Evolutionary conservation across 345 rosid species (phyloP).

Genomic region (Pistacia vera): DNA sequence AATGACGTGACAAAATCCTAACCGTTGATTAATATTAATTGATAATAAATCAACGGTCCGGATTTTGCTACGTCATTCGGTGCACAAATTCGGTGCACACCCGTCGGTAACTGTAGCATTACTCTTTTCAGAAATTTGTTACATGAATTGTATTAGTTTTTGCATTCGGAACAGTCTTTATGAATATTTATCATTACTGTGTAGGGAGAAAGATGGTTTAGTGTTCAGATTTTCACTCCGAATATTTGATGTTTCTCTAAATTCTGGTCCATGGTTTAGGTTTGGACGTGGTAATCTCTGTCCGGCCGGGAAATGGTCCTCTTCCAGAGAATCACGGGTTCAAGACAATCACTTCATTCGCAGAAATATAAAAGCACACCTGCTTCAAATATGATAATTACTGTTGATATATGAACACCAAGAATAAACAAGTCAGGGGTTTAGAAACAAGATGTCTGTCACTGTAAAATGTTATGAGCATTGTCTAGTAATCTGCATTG

Average conservation of each 20-base stretch:
- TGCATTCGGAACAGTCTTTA: too few species aligned
- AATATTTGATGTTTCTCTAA: not conserved
- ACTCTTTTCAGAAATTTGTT: not conserved
- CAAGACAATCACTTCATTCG: conserved; percentile 61
- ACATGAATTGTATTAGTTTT: not conserved
- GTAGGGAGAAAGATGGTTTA: not conserved
- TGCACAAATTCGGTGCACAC: too few species aligned
- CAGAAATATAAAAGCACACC: conserved; percentile 45
- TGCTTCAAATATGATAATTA: not conserved
- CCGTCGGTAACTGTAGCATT: too few species aligned
- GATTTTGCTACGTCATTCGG: too few species aligned
- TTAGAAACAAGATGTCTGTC: not conserved
- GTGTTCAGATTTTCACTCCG: not conserved
- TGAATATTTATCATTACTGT: too few species aligned
- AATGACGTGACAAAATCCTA: too few species aligned
- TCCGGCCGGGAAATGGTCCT: conserved; percentile 73
- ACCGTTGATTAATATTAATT: too few species aligned
- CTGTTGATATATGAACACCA: not conserved
- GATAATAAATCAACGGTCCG: too few species aligned
- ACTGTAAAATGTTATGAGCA: not conserved
- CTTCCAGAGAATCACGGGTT: conserved; percentile 69
- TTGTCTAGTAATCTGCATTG: not conserved
- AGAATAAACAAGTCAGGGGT: conserved; percentile 1
- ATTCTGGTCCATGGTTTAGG: conserved; percentile 36
- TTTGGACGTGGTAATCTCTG: conserved; percentile 56